Evolutionary conservation across 805 yeast genomes (phyloP), one percentile per base, ranked within the genome.

Genomic region (Yarrowia phangngaensis): DNA sequence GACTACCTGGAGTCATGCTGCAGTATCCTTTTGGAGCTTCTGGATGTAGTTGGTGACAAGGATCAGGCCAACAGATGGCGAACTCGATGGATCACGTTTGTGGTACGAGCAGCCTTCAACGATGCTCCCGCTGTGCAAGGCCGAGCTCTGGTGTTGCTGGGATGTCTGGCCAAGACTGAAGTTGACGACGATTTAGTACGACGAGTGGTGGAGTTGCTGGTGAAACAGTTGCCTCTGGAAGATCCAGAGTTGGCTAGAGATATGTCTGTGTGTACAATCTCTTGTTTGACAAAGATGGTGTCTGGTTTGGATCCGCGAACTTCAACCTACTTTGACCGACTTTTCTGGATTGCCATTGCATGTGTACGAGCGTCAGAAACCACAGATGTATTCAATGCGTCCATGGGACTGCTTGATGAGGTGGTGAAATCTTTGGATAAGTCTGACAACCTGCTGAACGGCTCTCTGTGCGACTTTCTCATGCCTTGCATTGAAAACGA

Each of bases 141-240:
- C 22, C 54, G 62, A 6, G 53, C 63, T 79, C 73, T 80, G 27
- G 70, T 84, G 54, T 74, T 84, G 5, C 70, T 84, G 13, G 92
- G 95, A 29, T 76, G 82, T 27, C 62, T 86, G 33, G 73, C 85
- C 0, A 76, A 75, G 53, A 65, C 70, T 9, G 87, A 86, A 20
- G 74, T 82, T 19, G 76, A 77, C 41, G 84, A 80, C 56, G 68
- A 70, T n/a, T 58, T 68, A 55, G 75, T 73, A 30, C 58, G 67
- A 50, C 67, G 65, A 26, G 62, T 74, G 9, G 50, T 60, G 24
- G 33, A 41, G 19, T 52, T 57, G 14, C 50, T 56, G 38, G 33
- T 33, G n/a, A 23, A 32, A 19, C 50, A 57, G 7, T 16, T 54
- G 27, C 19, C 45, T 20, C 30, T 28, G 12, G 55, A 51, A 9